Evolutionary conservation across 2,329 filamentous ascomycete genomes (phyloP).

Genomic region (Aspergillus latus): DNA sequence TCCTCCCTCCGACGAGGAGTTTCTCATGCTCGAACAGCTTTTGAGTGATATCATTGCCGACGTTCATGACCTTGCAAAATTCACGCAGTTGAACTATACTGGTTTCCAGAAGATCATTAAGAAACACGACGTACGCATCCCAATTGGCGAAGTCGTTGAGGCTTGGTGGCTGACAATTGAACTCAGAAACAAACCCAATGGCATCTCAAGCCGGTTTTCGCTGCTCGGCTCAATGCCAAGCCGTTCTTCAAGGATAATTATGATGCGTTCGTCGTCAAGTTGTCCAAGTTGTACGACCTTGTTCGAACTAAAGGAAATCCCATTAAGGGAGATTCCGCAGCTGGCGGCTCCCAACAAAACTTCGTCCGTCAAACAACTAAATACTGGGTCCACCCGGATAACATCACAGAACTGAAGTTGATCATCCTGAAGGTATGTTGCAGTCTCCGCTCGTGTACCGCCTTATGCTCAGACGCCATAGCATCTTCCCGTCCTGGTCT

Average conservation of each 20-base stretch:
- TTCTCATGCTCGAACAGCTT: conserved; percentile 88
- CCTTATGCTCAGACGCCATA: conserved; percentile 24
- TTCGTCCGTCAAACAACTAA: conserved; percentile 98
- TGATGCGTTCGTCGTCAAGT: conserved; percentile 88
- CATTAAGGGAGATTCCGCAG: conserved; percentile 84
- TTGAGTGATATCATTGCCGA: conserved; percentile 97
- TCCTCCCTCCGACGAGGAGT: conserved; percentile 80
- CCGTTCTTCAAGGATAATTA: conserved; percentile 99
- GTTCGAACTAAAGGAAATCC: conserved; percentile 92
- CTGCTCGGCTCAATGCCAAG: conserved; percentile 87
- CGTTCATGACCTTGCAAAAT: conserved; percentile 96
- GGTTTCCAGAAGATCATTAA: conserved; percentile 99
- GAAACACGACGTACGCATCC: conserved; percentile 81
- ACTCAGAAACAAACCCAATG: conserved; percentile 85
- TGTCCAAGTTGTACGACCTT: conserved; percentile 92
- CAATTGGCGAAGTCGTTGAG: too few species aligned
- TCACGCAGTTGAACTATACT: conserved; percentile 97
- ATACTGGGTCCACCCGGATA: conserved; percentile 98
- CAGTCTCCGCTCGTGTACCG: background rate
- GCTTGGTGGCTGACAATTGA: conserved; percentile 3
- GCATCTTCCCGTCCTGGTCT: conserved; percentile 93
- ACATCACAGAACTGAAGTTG: conserved; percentile 96
- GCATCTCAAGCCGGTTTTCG: conserved; percentile 94
- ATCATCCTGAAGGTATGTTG: conserved; percentile 78
- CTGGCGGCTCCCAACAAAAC: conserved; percentile 88